These are phyloP conservation scores for Aristolochia contorta DNA, from an alignment of 164 flowering plant genomes.

Conservation along the genomic window DNA sequence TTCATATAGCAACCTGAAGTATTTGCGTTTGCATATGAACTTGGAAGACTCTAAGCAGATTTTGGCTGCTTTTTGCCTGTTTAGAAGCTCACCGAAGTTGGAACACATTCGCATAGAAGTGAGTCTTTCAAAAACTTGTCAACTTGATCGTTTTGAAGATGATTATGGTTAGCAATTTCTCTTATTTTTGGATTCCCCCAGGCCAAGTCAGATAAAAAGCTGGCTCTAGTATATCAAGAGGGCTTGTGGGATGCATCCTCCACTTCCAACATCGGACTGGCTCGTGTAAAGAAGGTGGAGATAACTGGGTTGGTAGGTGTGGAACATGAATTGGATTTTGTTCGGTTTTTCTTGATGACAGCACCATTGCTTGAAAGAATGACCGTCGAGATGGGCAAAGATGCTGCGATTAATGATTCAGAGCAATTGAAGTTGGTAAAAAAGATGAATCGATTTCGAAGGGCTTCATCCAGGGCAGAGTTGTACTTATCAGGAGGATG, in stretches of 20 bases:
- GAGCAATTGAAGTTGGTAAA: neutral
- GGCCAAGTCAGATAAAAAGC: neutral
- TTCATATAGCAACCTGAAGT: neutral
- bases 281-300: neutral
- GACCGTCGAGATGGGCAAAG: neutral
- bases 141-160: too few species aligned
- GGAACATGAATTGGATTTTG: neutral
- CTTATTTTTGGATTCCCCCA: neutral
- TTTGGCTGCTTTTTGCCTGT: neutral
- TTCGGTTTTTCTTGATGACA: neutral
- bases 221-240: neutral
- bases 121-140: neutral
- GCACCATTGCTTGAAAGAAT: neutral
- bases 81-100: conserved; percentile 4
- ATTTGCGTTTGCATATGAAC: neutral
- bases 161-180: neutral
- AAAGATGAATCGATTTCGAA: neutral
- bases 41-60: neutral
- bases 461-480: conserved; percentile 6
- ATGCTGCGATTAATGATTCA: neutral
- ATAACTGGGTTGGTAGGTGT: neutral
- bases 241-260: neutral
- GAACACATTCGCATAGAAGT: neutral
- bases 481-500: neutral
- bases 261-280: too few species aligned